Conservation (phyloP, 2,329 filamentous ascomycete genomes). For the Pseudocercospora cruenta region DNA sequence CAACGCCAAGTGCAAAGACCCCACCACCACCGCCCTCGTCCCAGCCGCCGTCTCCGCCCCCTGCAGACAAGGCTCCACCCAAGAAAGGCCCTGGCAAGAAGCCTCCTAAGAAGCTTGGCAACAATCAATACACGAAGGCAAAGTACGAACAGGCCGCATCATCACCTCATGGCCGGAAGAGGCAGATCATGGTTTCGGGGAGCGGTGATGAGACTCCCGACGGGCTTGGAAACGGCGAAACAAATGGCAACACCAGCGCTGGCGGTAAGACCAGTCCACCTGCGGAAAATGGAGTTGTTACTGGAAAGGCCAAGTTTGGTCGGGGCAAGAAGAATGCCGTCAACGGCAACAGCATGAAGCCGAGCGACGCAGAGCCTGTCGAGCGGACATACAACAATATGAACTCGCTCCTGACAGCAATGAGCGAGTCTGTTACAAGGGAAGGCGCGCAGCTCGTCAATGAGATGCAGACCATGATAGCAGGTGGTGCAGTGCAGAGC, state of each 20-base stretch:
- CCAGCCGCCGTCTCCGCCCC: conserved; percentile 42
- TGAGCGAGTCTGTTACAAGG: conserved; percentile 21
- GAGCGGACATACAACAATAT: conserved; percentile 32
- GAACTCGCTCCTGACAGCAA: conserved; percentile 26
- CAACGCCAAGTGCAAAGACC: conserved; percentile 40
- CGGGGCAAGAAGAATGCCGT: conserved; percentile 34
- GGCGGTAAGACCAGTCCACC: conserved; percentile 36
- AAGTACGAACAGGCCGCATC: conserved; percentile 53
- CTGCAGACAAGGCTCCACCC: conserved; percentile 52
- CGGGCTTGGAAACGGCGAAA: conserved; percentile 47
- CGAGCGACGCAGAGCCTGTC: conserved; percentile 23
- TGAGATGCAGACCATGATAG: conserved; percentile 15
- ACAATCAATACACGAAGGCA: conserved; percentile 79
- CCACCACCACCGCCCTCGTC: conserved; percentile 49
- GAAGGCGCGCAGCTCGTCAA: conserved; percentile 18
- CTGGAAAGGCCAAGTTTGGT: conserved; percentile 39
- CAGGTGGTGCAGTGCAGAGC: conserved; percentile 12
- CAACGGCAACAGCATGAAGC: conserved; percentile 31
- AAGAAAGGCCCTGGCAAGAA: conserved; percentile 67
- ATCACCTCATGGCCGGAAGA: conserved; percentile 46
- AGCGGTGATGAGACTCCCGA: conserved; percentile 34
- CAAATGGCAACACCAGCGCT: conserved; percentile 22
- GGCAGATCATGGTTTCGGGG: conserved; percentile 35
- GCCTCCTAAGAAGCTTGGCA: conserved; percentile 62
- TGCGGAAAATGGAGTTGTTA: conserved; percentile 50